A percentile compares a stretch with the other conserved stretches of the same genome.
These are phyloP conservation scores for Penicillium cosmopolitanum DNA, from an alignment of 495 filamentous ascomycete genomes.

Conservation along the genomic window DNA sequence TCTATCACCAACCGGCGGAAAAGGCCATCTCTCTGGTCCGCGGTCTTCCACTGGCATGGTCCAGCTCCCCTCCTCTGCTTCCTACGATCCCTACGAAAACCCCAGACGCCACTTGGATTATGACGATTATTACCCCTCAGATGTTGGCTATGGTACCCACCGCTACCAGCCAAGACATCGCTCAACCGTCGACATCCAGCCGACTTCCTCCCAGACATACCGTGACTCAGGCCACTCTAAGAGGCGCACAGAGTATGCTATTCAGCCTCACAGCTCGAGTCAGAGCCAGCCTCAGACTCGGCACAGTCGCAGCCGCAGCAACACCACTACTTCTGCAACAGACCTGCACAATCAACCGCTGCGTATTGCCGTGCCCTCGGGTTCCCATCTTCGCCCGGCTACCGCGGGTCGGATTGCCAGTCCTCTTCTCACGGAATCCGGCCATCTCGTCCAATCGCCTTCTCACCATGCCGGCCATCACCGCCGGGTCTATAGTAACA, in stretches of 20 bases:
- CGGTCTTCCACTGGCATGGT: constrained; percentile 54
- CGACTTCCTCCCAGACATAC: constrained; percentile 39
- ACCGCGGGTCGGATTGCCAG: constrained; percentile 35
- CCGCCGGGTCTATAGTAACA: constrained; percentile 37
- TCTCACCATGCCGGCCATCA: constrained; percentile 31
- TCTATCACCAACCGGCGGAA: constrained; percentile 40
- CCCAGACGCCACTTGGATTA: constrained; percentile 33
- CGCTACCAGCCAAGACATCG: constrained; percentile 30
- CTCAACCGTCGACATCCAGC: constrained; percentile 41
- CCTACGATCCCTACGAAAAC: constrained; percentile 40
- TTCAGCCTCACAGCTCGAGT: constrained; percentile 33
- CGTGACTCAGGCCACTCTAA: constrained; percentile 39
- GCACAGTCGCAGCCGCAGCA: constrained; percentile 35
- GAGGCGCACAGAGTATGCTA: constrained; percentile 46
- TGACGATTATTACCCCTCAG: constrained; percentile 41
- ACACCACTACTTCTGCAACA: constrained; percentile 35
- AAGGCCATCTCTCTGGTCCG: constrained; percentile 40
- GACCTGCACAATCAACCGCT: constrained; percentile 33
- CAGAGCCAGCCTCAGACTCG: constrained; percentile 32
- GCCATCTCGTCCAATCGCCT: constrained; percentile 34
- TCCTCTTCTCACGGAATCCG: constrained; percentile 33
- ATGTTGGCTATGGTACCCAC: constrained; percentile 38
- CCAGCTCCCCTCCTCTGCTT: constrained; percentile 32
- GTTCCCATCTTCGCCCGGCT: constrained; percentile 34
- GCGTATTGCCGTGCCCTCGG: constrained; percentile 30